Evolutionary conservation across 164 flowering plant species (phyloP), one percentile per base, ranked within the genome.

Genomic region (Berberis vulgaris): DNA sequence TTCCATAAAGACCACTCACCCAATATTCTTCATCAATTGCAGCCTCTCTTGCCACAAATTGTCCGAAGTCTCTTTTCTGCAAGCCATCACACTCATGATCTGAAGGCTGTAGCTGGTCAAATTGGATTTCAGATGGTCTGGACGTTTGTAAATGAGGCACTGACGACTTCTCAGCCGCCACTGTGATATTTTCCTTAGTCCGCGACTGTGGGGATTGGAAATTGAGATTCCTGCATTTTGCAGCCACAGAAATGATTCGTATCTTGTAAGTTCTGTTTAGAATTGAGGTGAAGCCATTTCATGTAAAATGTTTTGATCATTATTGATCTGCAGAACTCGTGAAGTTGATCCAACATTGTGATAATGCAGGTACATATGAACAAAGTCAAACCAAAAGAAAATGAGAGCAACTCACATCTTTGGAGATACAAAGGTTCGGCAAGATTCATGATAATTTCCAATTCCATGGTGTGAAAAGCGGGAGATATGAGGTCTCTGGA

Each of bases 1-100:
- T 26, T 26, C 26, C 26, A 26, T 26, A 59, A 62, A 6, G 47
- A 65, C 45, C 43, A 64, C 77, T 45, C 59, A 83, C 90, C 90
- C 90, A 85, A 57, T 80, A 83, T 75, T 85, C 90, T 74, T 83
- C 90, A 76, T 83, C 84, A 55, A 85, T 68, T n/a, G 78, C 70
- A 62, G 84, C 90, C 49, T 77, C 84, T 65, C 90, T 85, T 41
- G 82, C 86, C 69, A 81, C 72, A 66, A 71, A 85, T 43, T 74
- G 76, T 53, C 84, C 82, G 69, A 84, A 84, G 60, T 40, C 67
- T 10, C 79, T 72, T 57, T 45, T 81, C 62, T 72, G 77, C 50
- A 64, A 59, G 6, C 74, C 78, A 60, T 59, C 49, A 64, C 57
- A 66, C 66, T 82, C 89, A 65, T 77, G 71, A 9, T 84, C 86